phyloP scores from a whole-genome alignment of 805 yeast species.

The Cyberlindnera maclurae region DNA sequence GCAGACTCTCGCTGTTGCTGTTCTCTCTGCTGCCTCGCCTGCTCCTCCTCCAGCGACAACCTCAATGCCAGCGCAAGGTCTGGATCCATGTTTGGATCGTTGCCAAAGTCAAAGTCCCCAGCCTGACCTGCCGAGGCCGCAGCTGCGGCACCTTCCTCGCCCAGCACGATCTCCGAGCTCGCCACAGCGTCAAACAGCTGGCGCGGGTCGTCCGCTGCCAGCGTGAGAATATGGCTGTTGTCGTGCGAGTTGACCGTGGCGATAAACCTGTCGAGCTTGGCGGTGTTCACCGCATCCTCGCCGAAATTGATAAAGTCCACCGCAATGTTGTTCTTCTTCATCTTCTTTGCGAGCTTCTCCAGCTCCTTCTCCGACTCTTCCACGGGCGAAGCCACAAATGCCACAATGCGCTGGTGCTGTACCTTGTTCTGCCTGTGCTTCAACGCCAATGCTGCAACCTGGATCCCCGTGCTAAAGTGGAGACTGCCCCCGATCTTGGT shows the following conservation, averaged over 20 bases:
- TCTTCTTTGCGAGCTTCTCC: conserved; percentile 77
- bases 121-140: conserved; percentile 40
- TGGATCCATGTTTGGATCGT: conserved; percentile 91
- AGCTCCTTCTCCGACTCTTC: conserved; percentile 61
- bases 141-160: conserved; percentile 46
- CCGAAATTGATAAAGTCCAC: conserved; percentile 90
- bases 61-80: conserved; percentile 94
- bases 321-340: conserved; percentile 90
- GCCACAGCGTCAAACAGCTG: conserved; percentile 76
- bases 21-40: conserved; percentile 80
- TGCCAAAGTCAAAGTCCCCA: conserved; percentile 57
- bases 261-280: conserved; percentile 73
- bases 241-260: conserved; percentile 65
- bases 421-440: conserved; percentile 94
- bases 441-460: conserved; percentile 88
- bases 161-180: conserved; percentile 64
- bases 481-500: conserved; percentile 60
- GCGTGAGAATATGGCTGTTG: conserved; percentile 73
- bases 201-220: conserved; percentile 79
- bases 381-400: conserved; percentile 85
- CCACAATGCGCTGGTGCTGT: conserved; percentile 84
- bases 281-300: conserved; percentile 70
- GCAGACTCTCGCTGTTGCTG: conserved; percentile 3
- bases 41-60: conserved; percentile 91
- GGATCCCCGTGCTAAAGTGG: conserved; percentile 77